Conservation (phyloP, 768 basidiomycete species). For the Mrakia blollopis region DNA sequence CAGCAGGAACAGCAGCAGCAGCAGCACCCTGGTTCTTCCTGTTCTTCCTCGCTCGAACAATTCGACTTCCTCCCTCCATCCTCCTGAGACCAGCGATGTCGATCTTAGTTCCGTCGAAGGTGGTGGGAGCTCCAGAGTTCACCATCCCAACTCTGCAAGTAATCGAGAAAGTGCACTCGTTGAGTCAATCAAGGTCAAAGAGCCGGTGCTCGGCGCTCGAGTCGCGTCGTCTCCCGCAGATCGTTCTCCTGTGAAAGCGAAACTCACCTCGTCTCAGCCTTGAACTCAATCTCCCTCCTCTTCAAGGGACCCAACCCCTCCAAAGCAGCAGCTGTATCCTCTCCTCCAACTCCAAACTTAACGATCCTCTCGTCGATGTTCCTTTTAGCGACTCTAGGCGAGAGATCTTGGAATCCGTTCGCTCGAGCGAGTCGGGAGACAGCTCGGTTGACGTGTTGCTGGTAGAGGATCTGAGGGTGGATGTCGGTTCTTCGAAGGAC, state of each 20-base stretch:
- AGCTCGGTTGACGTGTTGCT: constrained; percentile 47
- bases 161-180: background rate
- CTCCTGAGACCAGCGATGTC: background rate
- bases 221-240: background rate
- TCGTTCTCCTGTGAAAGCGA: background rate
- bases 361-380: constrained; percentile 2
- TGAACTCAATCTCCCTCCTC: background rate
- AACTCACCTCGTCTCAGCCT: background rate
- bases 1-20: background rate
- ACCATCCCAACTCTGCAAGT: background rate
- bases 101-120: background rate
- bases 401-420: background rate
- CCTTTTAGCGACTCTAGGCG: background rate
- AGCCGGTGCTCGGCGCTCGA: background rate
- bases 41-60: background rate
- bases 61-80: background rate
- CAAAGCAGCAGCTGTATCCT: background rate
- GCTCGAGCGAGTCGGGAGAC: background rate
- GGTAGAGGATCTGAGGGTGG: constrained; percentile 44
- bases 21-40: background rate
- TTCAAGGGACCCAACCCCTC: background rate
- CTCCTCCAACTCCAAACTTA: background rate
- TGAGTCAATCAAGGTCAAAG: background rate
- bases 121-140: background rate
- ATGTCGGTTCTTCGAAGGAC: constrained; percentile 9